A percentile compares a stretch with the other conserved stretches of the same genome.
phyloP scores from a whole-genome alignment of 441 rosid species.

The Populus hybrid region DNA sequence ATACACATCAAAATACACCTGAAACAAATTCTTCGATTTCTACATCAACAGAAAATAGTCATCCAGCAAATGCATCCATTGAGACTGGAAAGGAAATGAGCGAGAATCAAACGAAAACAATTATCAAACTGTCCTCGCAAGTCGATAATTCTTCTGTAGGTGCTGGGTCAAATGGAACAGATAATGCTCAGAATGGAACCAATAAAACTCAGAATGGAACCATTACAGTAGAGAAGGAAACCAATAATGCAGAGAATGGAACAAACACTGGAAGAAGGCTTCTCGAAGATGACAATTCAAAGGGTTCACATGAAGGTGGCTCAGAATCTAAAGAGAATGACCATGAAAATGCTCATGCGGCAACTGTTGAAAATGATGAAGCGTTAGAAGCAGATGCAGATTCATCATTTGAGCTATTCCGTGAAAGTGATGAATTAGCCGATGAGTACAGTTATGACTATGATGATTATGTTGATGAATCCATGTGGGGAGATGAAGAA shows the following conservation, averaged over 20 bases:
- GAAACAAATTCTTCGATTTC: constrained; percentile 39
- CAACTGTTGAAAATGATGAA: constrained; percentile 74
- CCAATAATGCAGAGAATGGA: constrained; percentile 37
- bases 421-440: constrained; percentile 82
- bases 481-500: constrained; percentile 96
- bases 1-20: constrained; percentile 36
- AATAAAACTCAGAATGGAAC: background rate
- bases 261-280: constrained; percentile 66
- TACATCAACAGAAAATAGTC: constrained; percentile 29
- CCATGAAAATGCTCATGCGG: constrained; percentile 42
- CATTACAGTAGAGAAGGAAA: background rate
- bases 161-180: constrained; percentile 24
- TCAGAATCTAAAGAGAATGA: constrained; percentile 42
- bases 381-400: constrained; percentile 77
- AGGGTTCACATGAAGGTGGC: constrained; percentile 43
- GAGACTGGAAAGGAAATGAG: constrained; percentile 38
- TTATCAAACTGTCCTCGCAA: constrained; percentile 39
- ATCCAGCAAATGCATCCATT: constrained; percentile 32
- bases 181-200: constrained; percentile 3
- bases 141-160: constrained; percentile 38
- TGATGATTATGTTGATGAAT: constrained; percentile 87
- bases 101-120: constrained; percentile 37
- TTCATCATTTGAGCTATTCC: constrained; percentile 36
- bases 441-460: constrained; percentile 91
- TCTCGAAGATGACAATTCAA: constrained; percentile 62